A percentile compares a stretch with the other conserved stretches of the same genome.
Conservation (phyloP, 371 early-diverging fungal species). For the Syncephalastrum contaminatum region DNA sequence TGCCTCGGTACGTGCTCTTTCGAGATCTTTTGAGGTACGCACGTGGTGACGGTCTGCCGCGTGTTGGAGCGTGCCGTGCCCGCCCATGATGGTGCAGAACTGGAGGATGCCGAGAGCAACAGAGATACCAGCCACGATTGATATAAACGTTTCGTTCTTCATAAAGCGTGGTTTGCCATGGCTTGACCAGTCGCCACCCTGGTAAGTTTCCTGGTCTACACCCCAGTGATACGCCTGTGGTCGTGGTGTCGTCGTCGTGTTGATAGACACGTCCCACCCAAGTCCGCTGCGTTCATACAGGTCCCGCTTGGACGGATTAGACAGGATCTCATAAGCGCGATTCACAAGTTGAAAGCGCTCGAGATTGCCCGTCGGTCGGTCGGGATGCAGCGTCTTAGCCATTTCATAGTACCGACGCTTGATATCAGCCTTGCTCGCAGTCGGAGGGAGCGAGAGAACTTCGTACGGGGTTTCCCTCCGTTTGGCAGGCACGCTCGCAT, state of each 20-base stretch:
- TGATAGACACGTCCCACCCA: slow-evolving; percentile 28
- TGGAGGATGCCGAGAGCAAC: slow-evolving; percentile 23
- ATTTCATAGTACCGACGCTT: slow-evolving; percentile 40
- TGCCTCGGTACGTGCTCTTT: slow-evolving; percentile 42
- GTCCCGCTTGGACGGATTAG: slow-evolving; percentile 19
- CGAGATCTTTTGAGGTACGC: slow-evolving; percentile 30
- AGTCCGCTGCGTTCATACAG: slow-evolving; percentile 26
- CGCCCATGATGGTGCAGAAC: slow-evolving; percentile 23
- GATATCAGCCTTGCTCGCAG: slow-evolving; percentile 28
- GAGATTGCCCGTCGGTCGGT: slow-evolving; percentile 29
- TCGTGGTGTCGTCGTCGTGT: too few relatives aligned
- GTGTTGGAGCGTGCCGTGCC: slow-evolving; percentile 20
- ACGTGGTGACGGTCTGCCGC: slow-evolving; percentile 42
- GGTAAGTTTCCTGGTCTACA: slow-evolving; percentile 16
- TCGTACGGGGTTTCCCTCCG: slow-evolving; percentile 29
- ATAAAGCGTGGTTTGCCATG: slow-evolving; percentile 27
- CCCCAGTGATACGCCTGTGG: slow-evolving; percentile 3
- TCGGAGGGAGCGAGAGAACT: slow-evolving; percentile 23
- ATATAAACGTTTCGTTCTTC: slow-evolving; percentile 35
- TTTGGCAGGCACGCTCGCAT: slow-evolving; percentile 11
- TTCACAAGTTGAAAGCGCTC: slow-evolving; percentile 34
- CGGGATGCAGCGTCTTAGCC: slow-evolving; percentile 44
- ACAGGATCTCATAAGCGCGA: slow-evolving; percentile 38
- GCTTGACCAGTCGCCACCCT: slow-evolving; percentile 25
- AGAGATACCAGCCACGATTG: slow-evolving; percentile 29